A percentile compares a stretch with the other conserved stretches of the same genome.
Evolutionary conservation across 2,329 filamentous ascomycete genomes (phyloP).

Genomic region (Gnomoniopsis sp.): DNA sequence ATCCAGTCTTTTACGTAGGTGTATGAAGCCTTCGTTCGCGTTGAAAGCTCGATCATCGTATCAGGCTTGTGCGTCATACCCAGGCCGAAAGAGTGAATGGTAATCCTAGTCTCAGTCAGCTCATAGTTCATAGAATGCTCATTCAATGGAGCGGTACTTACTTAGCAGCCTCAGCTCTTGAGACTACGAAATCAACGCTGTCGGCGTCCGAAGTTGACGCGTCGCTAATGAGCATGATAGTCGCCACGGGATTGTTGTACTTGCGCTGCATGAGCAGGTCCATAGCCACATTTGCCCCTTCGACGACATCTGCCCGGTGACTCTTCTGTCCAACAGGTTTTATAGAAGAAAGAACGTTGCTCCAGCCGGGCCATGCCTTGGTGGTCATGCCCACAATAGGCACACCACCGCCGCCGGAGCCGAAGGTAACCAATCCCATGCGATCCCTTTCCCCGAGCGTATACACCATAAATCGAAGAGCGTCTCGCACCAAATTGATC

Average conservation of each 20-base stretch:
- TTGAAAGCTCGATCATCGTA: slow-evolving; percentile 96
- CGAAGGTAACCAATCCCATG: slow-evolving; percentile 96
- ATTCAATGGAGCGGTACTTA: slow-evolving; percentile 41
- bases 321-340: slow-evolving; percentile 95
- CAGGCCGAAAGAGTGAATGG: slow-evolving; percentile 93
- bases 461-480: slow-evolving; percentile 85
- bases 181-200: slow-evolving; percentile 96
- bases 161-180: slow-evolving; percentile 94
- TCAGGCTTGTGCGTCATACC: slow-evolving; percentile 98
- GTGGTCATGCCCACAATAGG: slow-evolving; percentile 98
- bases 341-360: slow-evolving; percentile 79
- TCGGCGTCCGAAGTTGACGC: slow-evolving; percentile 92
- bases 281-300: slow-evolving; percentile 97
- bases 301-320: slow-evolving; percentile 91
- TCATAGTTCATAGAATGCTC: neutral
- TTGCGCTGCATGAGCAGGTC: slow-evolving; percentile 97
- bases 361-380: slow-evolving; percentile 91
- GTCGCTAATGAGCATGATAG: slow-evolving; percentile 95
- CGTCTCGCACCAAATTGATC: slow-evolving; percentile 89
- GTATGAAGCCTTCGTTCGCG: slow-evolving; percentile 92
- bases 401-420: slow-evolving; percentile 87
- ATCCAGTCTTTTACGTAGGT: slow-evolving; percentile 99
- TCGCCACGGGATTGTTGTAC: slow-evolving; percentile 90
- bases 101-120: slow-evolving; percentile 58
- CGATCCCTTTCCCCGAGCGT: slow-evolving; percentile 89